Percentiles rank a stretch among this genome's conserved stretches.
phyloP scores from a whole-genome alignment of 257 asterid genomes.

The Nicotiana attenuata region DNA sequence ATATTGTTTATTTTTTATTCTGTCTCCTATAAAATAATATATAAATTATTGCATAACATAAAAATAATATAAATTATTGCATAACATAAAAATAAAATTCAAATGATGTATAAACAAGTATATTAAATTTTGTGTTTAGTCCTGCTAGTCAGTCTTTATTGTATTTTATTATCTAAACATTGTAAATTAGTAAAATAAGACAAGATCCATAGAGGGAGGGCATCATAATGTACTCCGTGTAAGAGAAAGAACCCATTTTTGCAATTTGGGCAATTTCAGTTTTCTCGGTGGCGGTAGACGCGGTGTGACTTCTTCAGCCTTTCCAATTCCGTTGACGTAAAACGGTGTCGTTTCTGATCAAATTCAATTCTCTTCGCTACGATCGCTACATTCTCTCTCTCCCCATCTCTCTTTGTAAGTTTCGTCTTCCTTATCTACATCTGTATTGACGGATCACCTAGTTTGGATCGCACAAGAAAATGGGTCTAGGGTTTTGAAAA shows the following conservation, averaged over 20 bases:
- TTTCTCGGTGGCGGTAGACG: conserved; percentile 2
- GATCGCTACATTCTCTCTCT: neutral
- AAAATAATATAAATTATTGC: too few species aligned
- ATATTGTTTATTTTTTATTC: too few species aligned
- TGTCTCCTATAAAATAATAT: too few species aligned
- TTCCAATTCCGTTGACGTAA: neutral
- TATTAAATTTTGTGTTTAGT: neutral
- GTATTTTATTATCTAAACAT: neutral
- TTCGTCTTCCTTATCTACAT: neutral
- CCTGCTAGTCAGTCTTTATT: neutral
- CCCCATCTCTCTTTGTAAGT: neutral
- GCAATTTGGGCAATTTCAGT: neutral
- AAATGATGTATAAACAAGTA: too few species aligned
- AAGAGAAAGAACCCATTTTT: neutral
- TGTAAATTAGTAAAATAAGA: neutral
- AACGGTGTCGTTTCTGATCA: neutral
- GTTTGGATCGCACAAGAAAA: neutral
- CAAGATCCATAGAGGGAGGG: neutral
- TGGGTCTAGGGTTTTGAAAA: neutral
- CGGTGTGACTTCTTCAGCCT: neutral
- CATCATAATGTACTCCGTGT: neutral
- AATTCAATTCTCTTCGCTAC: neutral
- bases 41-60: too few species aligned
- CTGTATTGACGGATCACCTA: neutral
- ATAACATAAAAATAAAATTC: too few species aligned